Percentiles rank a stretch among this genome's conserved stretches.
Evolutionary conservation across 2,329 filamentous ascomycete species (phyloP).

Genomic region (Talaromyces amestolkiae): DNA sequence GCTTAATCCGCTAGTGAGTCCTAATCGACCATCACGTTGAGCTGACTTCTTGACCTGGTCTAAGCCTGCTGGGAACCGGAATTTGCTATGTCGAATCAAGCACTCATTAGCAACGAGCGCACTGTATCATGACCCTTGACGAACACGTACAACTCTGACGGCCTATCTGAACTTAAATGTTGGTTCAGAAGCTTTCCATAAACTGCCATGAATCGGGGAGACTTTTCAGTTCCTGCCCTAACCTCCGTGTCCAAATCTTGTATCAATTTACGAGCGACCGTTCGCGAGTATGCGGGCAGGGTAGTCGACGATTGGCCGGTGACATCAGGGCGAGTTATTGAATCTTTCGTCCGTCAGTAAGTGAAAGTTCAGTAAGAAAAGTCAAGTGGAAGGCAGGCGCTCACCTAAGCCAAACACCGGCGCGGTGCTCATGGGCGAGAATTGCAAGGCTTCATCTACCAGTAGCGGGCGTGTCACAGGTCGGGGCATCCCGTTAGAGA

Average conservation of each 20-base stretch:
- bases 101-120: background rate
- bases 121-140: background rate
- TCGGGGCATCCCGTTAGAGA: constrained; percentile 20
- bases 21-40: constrained; percentile 24
- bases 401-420: constrained; percentile 47
- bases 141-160: constrained; percentile 44
- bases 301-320: constrained; percentile 41
- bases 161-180: constrained; percentile 68
- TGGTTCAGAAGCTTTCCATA: constrained; percentile 68
- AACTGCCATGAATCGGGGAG: constrained; percentile 67
- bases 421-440: constrained; percentile 51
- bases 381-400: constrained; percentile 17
- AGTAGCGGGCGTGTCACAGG: constrained; percentile 38
- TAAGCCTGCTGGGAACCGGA: constrained; percentile 39
- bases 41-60: constrained; percentile 21
- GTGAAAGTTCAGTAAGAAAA: constrained; percentile 22
- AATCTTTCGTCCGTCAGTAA: constrained; percentile 34
- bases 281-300: constrained; percentile 49
- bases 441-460: constrained; percentile 49
- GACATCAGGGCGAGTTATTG: constrained; percentile 43
- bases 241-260: constrained; percentile 71
- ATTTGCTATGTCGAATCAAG: constrained; percentile 36
- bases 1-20: constrained; percentile 40
- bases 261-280: constrained; percentile 53
- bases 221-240: constrained; percentile 53